Evolutionary conservation across 306 rosid genomes (phyloP), one percentile per base, ranked within the genome.

Genomic region (Cicer chorassanicum): DNA sequence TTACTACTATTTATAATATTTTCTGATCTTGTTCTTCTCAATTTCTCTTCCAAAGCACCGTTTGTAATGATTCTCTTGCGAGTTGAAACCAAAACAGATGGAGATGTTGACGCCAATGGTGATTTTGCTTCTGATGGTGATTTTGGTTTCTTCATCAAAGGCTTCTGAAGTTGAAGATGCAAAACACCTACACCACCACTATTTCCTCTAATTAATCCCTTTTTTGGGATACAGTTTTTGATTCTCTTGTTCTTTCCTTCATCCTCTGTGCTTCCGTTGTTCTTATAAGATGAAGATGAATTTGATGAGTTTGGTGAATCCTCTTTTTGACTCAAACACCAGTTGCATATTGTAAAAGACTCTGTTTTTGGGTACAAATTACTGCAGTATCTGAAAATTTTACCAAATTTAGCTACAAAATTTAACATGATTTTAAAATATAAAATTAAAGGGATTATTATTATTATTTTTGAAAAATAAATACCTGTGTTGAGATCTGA

Each of bases 401-500:
- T 13, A 51, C 57, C 16, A 51, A 14, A 51, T 51, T 51, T 51
- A 51, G 57, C 8, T 14, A 51, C 8, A 6, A 42, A 14, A 50
- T 2, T 14, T 50, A 50, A 60, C 8, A 60, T 14, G 3, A 6
- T 2, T 38, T n/a, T 7, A 61, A 19, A 56, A 21, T 7, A 36
- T 24, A 38, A 62, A 14, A 4, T 4, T 34, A 8, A 42, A 8
- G 48, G 12, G 8, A 34, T 44, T 14, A 16, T 0, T 6, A 1
- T 34, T 14, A 16, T 4, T 39, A 4, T 8, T 7, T 10, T 42
- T 64, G 1, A 15, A 4, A 24, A 29, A 48, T 56, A 18, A 9
- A 9, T 72, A 87, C 98, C 93, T 94, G 89, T 94, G 99, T 70
- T 94, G 99, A 72, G 95, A 94, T 94, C 99, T 88, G 96, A 88